Conservation (phyloP, 768 basidiomycete genomes). For the Cubamyces lactineus region DNA sequence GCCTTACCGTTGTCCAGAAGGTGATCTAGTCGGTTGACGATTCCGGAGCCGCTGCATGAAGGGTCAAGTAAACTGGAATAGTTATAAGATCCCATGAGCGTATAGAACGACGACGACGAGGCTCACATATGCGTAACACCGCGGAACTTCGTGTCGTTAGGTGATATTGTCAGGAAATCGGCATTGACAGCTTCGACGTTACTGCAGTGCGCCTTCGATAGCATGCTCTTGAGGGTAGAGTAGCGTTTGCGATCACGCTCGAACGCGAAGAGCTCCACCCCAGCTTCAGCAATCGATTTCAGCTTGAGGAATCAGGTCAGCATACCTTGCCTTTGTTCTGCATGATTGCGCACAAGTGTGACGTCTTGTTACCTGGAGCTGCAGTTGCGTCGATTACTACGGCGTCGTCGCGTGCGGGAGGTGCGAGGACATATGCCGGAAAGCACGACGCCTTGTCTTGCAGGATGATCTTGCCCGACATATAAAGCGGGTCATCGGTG, state of each 20-base stretch:
- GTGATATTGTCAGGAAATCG: conserved; percentile 86
- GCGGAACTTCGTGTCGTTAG: conserved; percentile 61
- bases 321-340: conserved; percentile 76
- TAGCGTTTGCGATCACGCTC: conserved; percentile 86
- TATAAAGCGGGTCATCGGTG: conserved; percentile 73
- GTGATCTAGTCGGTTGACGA: conserved; percentile 87
- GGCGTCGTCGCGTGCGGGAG: conserved; percentile 54
- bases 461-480: conserved; percentile 80
- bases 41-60: conserved; percentile 94
- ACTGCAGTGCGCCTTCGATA: conserved; percentile 77
- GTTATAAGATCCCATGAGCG: neutral
- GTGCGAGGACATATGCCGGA: conserved; percentile 85
- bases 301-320: conserved; percentile 17
- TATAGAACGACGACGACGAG: conserved; percentile 1
- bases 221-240: conserved; percentile 82
- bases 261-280: conserved; percentile 75
- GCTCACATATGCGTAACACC: conserved; percentile 86
- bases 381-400: conserved; percentile 92
- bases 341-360: conserved; percentile 91
- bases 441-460: conserved; percentile 99
- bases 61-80: conserved; percentile 81
- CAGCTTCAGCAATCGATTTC: neutral
- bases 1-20: conserved; percentile 70
- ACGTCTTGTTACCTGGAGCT: conserved; percentile 98
- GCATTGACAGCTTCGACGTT: conserved; percentile 77